Base-by-base conservation (phyloP, 1,284 basidiomycete genomes). In the Papiliotrema nemorosa region DNA sequence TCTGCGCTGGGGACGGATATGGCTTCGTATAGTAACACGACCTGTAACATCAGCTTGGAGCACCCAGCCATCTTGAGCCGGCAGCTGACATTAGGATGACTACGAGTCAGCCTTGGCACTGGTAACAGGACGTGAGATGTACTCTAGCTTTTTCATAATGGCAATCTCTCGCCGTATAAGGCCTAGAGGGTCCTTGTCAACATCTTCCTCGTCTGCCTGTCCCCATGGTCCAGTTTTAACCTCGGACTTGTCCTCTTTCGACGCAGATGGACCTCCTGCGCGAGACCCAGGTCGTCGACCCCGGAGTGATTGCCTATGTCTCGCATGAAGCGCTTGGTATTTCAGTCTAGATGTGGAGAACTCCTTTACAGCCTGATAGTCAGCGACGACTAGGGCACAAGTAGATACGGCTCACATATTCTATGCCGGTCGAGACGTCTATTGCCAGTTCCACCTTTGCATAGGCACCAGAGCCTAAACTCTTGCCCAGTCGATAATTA, bases 21-120 rank as follows among this genome's bases (percentile, higher is more conserved):
- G 2, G 80, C 80, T 59, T 81, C 81, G 64, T 76, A 78, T 1
- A 81, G 70, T 25, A 71, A 69, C 5, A 79, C 77, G n/a, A 82
- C 71, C 70, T 79, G 70, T 25, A 57, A 41, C 49, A 57, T 57
- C 63, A 70, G 50, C 66, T 67, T 52, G 59, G 52, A 44, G 65
- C 16, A 24, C 6, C 25, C 14, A 13, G 25, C 13, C 21, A 12
- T 5, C 18, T 5, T 4, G 5, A 14, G 31, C 29, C 21, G 25
- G 45, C 21, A n/a, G n/a, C 69, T 42, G 38, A 74, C 72, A 53
- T 74, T 70, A 0, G 72, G 74, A 55, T 75, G 73, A 58, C 73
- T 75, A 52, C 14, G 5, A 34, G 22, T 38, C 16, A 27, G 41
- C 4, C 27, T 25, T 13, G 13, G 12, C 16, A n/a, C 9, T 24